phyloP scores from a whole-genome alignment of 257 asterid species.

The Jacaranda copaia region DNA sequence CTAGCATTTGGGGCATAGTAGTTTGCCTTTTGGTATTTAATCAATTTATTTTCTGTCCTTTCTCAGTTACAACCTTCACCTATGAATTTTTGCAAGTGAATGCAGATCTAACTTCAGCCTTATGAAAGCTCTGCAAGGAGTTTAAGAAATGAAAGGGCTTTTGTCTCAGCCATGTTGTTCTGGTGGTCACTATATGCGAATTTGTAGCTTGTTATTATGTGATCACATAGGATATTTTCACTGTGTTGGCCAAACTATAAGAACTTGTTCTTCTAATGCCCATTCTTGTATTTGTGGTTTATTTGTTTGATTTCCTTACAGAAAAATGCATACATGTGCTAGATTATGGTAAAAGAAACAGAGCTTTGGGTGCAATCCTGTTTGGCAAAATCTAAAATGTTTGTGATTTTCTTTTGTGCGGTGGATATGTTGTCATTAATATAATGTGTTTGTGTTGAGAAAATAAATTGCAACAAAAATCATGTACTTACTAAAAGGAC shows the following conservation, averaged over 20 bases:
- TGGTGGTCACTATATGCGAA: neutral
- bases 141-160: neutral
- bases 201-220: neutral
- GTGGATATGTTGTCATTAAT: neutral
- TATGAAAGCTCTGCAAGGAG: neutral
- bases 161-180: neutral
- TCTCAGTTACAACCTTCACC: neutral
- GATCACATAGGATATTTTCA: neutral
- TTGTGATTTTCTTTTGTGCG: neutral
- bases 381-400: neutral
- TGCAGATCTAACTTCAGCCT: slow-evolving; percentile 4
- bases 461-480: neutral
- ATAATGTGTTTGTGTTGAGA: neutral
- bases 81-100: neutral
- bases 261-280: neutral
- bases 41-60: neutral
- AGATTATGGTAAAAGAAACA: neutral
- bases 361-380: neutral
- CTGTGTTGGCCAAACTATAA: neutral
- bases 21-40: neutral
- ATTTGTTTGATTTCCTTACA: neutral
- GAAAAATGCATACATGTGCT: neutral
- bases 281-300: neutral
- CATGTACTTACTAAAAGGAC: neutral
- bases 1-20: neutral